Percentiles rank a stretch among this genome's conserved stretches.
Conservation (phyloP, 2,329 filamentous ascomycete species). For the Penicillium sp. region DNA sequence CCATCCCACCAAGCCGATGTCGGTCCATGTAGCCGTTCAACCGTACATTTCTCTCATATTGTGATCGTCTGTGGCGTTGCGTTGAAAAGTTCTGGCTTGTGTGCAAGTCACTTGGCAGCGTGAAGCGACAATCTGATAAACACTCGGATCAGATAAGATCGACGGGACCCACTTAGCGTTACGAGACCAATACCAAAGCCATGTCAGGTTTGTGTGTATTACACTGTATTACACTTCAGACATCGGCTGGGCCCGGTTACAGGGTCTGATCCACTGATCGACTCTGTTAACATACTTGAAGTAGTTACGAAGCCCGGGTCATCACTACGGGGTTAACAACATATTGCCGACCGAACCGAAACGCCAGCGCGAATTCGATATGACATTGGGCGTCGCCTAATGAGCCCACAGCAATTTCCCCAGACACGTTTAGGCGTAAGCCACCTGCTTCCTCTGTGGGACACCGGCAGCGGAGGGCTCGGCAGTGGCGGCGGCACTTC, state of each 20-base stretch:
- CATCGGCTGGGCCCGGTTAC: background rate
- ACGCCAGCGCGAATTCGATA: too few species aligned
- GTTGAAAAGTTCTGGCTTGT: background rate
- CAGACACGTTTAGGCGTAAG: background rate
- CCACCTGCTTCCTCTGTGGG: background rate
- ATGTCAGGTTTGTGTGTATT: background rate
- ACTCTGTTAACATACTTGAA: background rate
- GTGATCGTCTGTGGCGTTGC: background rate
- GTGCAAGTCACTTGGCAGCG: background rate
- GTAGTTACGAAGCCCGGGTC: too few species aligned
- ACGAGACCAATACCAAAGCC: background rate
- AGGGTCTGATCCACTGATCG: background rate
- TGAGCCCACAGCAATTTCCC: background rate
- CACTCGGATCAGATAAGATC: constrained; percentile 8
- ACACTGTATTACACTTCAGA: background rate
- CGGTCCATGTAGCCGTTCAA: background rate
- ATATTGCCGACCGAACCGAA: too few species aligned
- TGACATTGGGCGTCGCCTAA: background rate
- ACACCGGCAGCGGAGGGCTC: background rate
- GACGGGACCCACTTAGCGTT: background rate
- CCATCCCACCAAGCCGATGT: background rate
- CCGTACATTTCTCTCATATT: background rate
- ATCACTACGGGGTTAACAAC: background rate
- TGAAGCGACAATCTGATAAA: constrained; percentile 5
- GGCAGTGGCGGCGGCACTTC: background rate